Conservation (phyloP, 179 eudicot genomes). For the Beta lomatogona region DNA sequence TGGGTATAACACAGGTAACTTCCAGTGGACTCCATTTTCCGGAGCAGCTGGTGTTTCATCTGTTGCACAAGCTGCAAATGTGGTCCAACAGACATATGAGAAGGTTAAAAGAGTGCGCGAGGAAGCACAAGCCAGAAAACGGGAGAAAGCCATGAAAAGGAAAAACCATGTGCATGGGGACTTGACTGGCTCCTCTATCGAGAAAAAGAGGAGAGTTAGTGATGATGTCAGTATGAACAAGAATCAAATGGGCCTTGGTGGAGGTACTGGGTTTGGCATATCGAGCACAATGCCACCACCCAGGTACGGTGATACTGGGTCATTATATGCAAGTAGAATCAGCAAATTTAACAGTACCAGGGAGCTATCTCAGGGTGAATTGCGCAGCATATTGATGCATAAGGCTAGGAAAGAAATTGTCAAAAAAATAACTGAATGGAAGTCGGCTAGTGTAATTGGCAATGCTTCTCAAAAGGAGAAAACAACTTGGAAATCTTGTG, state of each 20-base stretch:
- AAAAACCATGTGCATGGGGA: constrained; percentile 44
- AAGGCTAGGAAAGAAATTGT: constrained; percentile 63
- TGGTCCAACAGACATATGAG: constrained; percentile 86
- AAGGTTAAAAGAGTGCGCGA: constrained; percentile 84
- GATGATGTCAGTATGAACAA: constrained; percentile 36
- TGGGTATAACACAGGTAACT: constrained; percentile 27
- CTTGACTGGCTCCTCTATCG: constrained; percentile 33
- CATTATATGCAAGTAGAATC: constrained; percentile 27
- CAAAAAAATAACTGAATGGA: constrained; percentile 47
- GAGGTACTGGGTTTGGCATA: constrained; percentile 29
- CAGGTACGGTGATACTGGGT: constrained; percentile 22
- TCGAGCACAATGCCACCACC: constrained; percentile 13
- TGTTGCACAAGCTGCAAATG: constrained; percentile 76
- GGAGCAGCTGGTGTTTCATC: constrained; percentile 52
- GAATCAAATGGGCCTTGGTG: constrained; percentile 28
- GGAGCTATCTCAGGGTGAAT: constrained; percentile 51
- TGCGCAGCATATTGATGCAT: constrained; percentile 50
- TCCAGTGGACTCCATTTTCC: constrained; percentile 79
- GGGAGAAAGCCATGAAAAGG: constrained; percentile 60
- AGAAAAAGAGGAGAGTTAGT: constrained; percentile 49
- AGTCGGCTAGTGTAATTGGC: constrained; percentile 30
- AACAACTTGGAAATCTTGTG: constrained; percentile 23
- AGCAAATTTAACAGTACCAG: constrained; percentile 28
- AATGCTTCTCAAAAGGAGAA: constrained; percentile 34
- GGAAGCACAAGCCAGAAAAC: constrained; percentile 66